phyloP scores from a whole-genome alignment of 2,329 filamentous ascomycete genomes.

The Aspergillus caelatus region DNA sequence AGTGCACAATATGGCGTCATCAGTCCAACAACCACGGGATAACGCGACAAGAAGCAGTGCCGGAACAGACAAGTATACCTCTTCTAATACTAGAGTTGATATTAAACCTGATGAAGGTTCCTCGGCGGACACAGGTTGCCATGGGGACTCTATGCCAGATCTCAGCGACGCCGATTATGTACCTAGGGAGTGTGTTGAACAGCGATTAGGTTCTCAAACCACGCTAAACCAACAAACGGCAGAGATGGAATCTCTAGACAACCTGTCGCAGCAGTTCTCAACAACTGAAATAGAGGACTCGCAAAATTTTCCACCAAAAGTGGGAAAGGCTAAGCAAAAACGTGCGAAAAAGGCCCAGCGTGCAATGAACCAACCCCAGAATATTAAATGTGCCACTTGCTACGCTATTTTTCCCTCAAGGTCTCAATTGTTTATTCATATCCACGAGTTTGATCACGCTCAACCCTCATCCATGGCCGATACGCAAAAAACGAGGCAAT shows the following conservation, averaged over 20 bases:
- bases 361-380: slow-evolving; percentile 20
- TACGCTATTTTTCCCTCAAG: slow-evolving; percentile 75
- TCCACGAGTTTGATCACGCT: slow-evolving; percentile 68
- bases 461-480: slow-evolving; percentile 40
- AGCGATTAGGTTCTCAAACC: slow-evolving; percentile 35
- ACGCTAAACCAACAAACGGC: slow-evolving; percentile 13
- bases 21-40: not conserved
- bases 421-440: slow-evolving; percentile 72
- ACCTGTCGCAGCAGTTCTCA: slow-evolving; percentile 21
- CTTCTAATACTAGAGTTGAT: not conserved
- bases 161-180: slow-evolving; percentile 43
- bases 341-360: slow-evolving; percentile 51
- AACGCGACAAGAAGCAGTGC: not conserved
- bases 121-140: not conserved
- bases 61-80: not conserved
- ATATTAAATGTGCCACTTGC: slow-evolving; percentile 77
- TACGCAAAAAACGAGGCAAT: not conserved
- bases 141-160: not conserved
- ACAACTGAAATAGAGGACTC: slow-evolving; percentile 24
- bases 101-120: not conserved
- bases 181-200: slow-evolving; percentile 44
- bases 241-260: slow-evolving; percentile 11
- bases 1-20: not conserved
- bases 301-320: slow-evolving; percentile 28
- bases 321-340: slow-evolving; percentile 58